phyloP scores from a whole-genome alignment of 371 early-diverging fungal species.

The Saksenaea oblongispora region DNA sequence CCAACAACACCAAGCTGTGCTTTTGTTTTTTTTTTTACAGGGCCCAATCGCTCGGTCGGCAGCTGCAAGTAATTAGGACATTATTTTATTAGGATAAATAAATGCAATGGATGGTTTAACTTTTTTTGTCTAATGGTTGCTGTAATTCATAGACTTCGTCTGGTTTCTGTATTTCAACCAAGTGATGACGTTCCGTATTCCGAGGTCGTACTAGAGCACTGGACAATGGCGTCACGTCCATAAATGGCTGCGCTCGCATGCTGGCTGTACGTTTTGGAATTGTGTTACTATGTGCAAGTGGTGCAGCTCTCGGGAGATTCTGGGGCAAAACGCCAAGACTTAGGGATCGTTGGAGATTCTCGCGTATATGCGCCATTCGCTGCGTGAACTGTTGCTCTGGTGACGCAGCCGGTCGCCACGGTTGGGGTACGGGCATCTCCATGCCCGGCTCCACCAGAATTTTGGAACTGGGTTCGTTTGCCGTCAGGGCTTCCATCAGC shows the following conservation, averaged over 20 bases:
- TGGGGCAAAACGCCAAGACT: constrained; percentile 18
- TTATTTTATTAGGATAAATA: too few relatives aligned
- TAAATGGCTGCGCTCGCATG: constrained; percentile 26
- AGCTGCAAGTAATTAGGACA: too few relatives aligned
- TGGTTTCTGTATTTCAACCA: constrained; percentile 1
- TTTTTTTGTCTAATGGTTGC: neutral
- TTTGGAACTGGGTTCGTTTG: constrained; percentile 21
- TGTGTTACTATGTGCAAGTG: constrained; percentile 29
- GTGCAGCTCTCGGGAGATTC: constrained; percentile 4
- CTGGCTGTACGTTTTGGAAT: constrained; percentile 53
- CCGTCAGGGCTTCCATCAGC: constrained; percentile 37
- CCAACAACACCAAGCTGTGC: too few relatives aligned
- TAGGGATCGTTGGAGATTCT: constrained; percentile 29
- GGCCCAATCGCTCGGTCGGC: too few relatives aligned
- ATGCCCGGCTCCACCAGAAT: constrained; percentile 28
- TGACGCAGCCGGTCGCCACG: neutral
- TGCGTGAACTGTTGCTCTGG: constrained; percentile 5
- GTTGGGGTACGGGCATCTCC: neutral
- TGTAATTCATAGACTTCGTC: constrained; percentile 1
- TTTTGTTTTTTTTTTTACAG: too few relatives aligned
- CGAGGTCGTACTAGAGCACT: constrained; percentile 18
- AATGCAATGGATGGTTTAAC: too few relatives aligned
- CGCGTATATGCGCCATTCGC: constrained; percentile 20
- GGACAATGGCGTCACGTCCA: constrained; percentile 18
- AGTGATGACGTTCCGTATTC: neutral